Evolutionary conservation across 2,329 filamentous ascomycete species (phyloP), one percentile per base, ranked within the genome.

Genomic region (Lithohypha guttulata): DNA sequence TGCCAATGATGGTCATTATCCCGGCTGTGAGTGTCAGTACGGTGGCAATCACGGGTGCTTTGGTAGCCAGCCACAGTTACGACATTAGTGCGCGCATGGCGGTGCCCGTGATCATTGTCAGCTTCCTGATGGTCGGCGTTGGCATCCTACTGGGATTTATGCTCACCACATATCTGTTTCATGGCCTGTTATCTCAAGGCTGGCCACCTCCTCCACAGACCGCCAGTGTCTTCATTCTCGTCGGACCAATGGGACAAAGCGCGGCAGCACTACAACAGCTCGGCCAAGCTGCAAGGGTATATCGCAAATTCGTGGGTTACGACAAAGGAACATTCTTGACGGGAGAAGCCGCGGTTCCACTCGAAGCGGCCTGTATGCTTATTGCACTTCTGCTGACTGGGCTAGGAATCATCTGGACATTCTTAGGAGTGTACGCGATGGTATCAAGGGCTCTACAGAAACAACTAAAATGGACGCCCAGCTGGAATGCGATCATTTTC

Each of bases 331-430:
- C 47, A 1, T 55, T 62, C 11, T 41, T 66, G 4, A 56, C 58
- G 1, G 51, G 48, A 1, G 40, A 53, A 3, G 59, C 61, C 1
- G 59, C 58, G 0, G 39, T 14, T 1, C 46, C 54, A 0, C 48
- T 66, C 5, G 57, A 51, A 0, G 53, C 51, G 14, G 43, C 51
- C 3, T 65, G 63, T 25, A 53, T 60, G 23, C 57, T 66, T 20
- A 45, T 52, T 0, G 63, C 60, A 0, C 36, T 67, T 20, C 30
- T 64, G 11, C 48, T 53, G n/a, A 64, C 60, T 55, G 63, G 62
- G 0, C 57, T 59, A 31, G 59, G 54, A 1, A 56, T 59, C 3
- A 62, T 66, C 26, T 66, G 62, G 62, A 62, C 60, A 57, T 42
- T 50, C n/a, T 60, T 66, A 42, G 59, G 60, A 2, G 47, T 61